phyloP scores from a whole-genome alignment of 139 green algal species.

The Chlamydomonas asymmetrica region DNA sequence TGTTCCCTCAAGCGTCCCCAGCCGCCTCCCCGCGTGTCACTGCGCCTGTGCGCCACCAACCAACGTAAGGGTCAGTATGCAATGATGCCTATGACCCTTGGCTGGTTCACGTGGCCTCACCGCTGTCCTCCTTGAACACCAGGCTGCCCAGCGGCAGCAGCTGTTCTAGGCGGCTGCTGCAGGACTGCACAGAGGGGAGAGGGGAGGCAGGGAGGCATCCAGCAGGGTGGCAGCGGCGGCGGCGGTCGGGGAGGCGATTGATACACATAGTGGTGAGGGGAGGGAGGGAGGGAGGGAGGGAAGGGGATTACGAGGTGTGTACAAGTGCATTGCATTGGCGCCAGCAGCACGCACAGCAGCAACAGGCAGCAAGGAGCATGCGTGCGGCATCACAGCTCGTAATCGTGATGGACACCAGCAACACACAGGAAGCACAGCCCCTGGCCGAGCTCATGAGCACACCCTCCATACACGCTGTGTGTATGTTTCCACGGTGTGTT shows the following conservation, averaged over 20 bases:
- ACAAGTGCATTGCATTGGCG: background rate
- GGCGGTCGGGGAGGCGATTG: background rate
- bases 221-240: background rate
- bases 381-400: no score
- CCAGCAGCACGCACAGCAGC: no score
- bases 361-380: no score
- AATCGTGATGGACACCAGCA: no score
- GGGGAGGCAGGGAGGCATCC: background rate
- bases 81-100: no score
- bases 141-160: conserved; percentile 39
- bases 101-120: no score
- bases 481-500: background rate
- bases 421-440: no score
- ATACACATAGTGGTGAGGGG: background rate
- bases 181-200: background rate
- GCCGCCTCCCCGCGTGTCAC: background rate
- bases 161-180: conserved; percentile 28
- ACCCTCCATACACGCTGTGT: background rate
- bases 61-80: no score
- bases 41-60: background rate
- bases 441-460: background rate
- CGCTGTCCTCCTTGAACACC: conserved; percentile 39
- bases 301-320: background rate
- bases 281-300: background rate
- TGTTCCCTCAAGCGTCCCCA: background rate